Conservation (phyloP, 768 basidiomycete genomes). For the Goffeauzyma gilvescens region DNA sequence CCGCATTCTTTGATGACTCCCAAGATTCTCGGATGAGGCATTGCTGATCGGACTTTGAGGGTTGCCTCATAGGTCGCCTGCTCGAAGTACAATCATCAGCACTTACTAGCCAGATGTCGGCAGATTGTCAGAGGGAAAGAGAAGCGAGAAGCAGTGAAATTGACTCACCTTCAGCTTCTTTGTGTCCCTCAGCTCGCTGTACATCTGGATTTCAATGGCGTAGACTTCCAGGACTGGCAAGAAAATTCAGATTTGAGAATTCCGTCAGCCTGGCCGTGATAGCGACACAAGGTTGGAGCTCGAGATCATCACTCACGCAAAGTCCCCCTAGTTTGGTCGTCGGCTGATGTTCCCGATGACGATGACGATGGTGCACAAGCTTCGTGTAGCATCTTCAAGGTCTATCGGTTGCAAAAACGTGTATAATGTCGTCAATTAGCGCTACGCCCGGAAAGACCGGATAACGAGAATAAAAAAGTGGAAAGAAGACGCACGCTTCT, state of each 20-base stretch:
- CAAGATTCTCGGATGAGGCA: conserved; percentile 95
- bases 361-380: conserved; percentile 22
- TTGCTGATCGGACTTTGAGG: conserved; percentile 77
- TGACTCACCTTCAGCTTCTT: conserved; percentile 84
- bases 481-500: conserved; percentile 56
- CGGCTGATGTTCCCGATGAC: conserved; percentile 23
- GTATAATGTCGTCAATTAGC: too few relatives aligned
- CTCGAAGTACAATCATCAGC: not conserved
- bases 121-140: too few relatives aligned
- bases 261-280: conserved; percentile 1
- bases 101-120: not conserved
- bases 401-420: too few relatives aligned
- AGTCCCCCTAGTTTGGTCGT: conserved; percentile 71
- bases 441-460: too few relatives aligned
- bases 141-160: too few relatives aligned
- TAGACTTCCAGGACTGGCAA: conserved; percentile 66
- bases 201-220: conserved; percentile 98
- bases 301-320: conserved; percentile 35
- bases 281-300: not conserved
- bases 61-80: conserved; percentile 96
- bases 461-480: too few relatives aligned
- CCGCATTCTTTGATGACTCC: conserved; percentile 98
- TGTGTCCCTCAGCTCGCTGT: conserved; percentile 84
- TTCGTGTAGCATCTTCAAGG: conserved; percentile 23
- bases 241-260: not conserved